Conservation (phyloP, 169 alveolate species). For the Babesia ovata region DNA sequence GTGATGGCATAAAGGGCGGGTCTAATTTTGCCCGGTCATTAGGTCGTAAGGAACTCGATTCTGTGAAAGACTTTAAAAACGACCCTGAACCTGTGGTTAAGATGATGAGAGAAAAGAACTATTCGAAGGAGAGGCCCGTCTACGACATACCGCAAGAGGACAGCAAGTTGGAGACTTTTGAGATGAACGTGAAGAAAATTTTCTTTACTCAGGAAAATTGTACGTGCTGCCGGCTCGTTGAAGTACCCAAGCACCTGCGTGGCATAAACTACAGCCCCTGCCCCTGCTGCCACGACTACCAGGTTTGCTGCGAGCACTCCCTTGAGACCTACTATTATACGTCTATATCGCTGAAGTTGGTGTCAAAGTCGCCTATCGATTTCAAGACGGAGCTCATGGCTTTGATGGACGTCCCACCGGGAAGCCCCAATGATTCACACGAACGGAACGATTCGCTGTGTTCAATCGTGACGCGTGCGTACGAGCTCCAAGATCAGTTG, state of each 20-base stretch:
- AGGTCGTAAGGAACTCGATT: neutral
- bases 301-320: conserved; percentile 65
- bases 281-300: conserved; percentile 58
- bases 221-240: conserved; percentile 37
- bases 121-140: conserved; percentile 11
- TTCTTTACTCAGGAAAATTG: conserved; percentile 63
- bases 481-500: conserved; percentile 1
- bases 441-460: conserved; percentile 18
- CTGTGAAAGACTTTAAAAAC: neutral
- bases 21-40: neutral
- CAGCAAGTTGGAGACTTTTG: conserved; percentile 48
- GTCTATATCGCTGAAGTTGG: conserved; percentile 41
- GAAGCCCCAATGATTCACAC: neutral
- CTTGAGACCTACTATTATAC: conserved; percentile 42
- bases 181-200: conserved; percentile 64
- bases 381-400: conserved; percentile 25
- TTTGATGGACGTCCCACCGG: conserved; percentile 1
- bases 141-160: conserved; percentile 39
- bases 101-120: neutral
- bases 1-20: neutral
- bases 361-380: conserved; percentile 18
- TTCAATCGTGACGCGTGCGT: conserved; percentile 15
- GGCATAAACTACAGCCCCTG: conserved; percentile 33
- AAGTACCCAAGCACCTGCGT: conserved; percentile 30
- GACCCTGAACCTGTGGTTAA: neutral